Conservation (phyloP, 495 filamentous ascomycete species). For the Friedmanniomyces simplex region DNA sequence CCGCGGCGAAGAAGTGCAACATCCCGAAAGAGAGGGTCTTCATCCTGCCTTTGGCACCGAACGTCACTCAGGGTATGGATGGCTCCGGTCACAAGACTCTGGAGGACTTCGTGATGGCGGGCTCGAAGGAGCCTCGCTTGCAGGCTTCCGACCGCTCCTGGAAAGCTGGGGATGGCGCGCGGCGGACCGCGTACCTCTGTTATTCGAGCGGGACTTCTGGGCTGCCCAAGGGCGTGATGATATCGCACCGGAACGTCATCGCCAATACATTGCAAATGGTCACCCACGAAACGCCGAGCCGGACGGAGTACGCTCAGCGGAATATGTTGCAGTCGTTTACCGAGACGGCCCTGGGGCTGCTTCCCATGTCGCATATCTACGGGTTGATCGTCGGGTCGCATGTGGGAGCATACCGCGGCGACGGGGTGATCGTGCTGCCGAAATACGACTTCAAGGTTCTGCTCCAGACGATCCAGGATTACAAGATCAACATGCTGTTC, state of each 20-base stretch:
- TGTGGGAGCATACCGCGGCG: slow-evolving; percentile 58
- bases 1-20: slow-evolving; percentile 54
- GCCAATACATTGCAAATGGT: slow-evolving; percentile 62
- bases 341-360: slow-evolving; percentile 58
- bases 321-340: slow-evolving; percentile 36
- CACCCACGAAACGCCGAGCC: slow-evolving; percentile 42
- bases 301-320: slow-evolving; percentile 28
- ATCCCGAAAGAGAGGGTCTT: slow-evolving; percentile 67
- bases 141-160: slow-evolving; percentile 33
- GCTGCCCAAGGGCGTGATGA: slow-evolving; percentile 92
- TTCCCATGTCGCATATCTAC: slow-evolving; percentile 85
- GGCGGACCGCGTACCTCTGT: slow-evolving; percentile 73
- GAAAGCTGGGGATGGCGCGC: slow-evolving; percentile 62
- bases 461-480: slow-evolving; percentile 57
- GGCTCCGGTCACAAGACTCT: slow-evolving; percentile 57
- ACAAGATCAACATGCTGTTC: slow-evolving; percentile 59
- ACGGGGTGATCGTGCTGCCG: slow-evolving; percentile 68
- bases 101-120: slow-evolving; percentile 55
- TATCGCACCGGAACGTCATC: slow-evolving; percentile 81
- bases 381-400: slow-evolving; percentile 68
- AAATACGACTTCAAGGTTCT: slow-evolving; percentile 66
- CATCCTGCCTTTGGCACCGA: slow-evolving; percentile 55
- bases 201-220: slow-evolving; percentile 87
- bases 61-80: slow-evolving; percentile 39
- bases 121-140: slow-evolving; percentile 44